Percentiles rank a stretch among this genome's conserved stretches.
phyloP scores from a whole-genome alignment of 1,284 basidiomycete genomes.

The Austroboletus niveus region DNA sequence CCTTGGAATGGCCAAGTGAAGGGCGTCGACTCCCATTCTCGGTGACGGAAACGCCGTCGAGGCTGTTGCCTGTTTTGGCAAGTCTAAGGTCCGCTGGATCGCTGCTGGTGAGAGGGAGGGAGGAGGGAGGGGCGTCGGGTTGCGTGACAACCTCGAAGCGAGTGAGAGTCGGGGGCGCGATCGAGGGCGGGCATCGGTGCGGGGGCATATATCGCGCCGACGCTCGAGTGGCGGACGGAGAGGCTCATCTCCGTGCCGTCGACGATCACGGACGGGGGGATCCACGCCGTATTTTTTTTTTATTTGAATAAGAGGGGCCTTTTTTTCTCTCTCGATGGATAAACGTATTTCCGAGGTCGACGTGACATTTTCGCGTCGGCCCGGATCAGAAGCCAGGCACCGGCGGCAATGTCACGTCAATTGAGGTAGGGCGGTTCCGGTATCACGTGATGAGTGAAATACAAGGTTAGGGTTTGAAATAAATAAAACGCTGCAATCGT shows the following conservation, averaged over 20 bases:
- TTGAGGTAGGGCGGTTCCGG: constrained; percentile 15
- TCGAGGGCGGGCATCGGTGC: constrained; percentile 22
- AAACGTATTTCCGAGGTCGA: not conserved
- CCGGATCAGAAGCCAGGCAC: not conserved
- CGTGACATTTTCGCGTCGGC: not conserved
- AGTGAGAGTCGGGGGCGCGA: constrained; percentile 4
- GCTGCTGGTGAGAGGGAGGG: not conserved
- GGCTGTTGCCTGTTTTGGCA: not conserved
- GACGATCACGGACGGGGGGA: not conserved
- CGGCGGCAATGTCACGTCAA: not conserved
- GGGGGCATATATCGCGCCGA: not conserved
- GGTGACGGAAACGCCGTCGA: constrained; percentile 16
- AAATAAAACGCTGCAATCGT: constrained; percentile 19
- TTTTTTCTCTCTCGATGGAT: not conserved
- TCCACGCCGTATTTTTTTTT: too few species aligned
- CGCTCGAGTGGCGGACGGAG: too few species aligned
- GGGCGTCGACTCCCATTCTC: constrained; percentile 8
- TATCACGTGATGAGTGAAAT: constrained; percentile 15
- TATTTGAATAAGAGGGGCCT: too few species aligned
- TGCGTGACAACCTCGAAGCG: constrained; percentile 26
- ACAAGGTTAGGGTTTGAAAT: constrained; percentile 30
- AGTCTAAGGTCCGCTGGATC: constrained; percentile 2
- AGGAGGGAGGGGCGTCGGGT: constrained; percentile 2
- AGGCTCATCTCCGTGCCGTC: constrained; percentile 4
- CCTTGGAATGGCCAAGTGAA: not conserved